These are phyloP conservation scores for Agrostemma githago DNA, from an alignment of 148 eudicot species.

Conservation along the genomic window DNA sequence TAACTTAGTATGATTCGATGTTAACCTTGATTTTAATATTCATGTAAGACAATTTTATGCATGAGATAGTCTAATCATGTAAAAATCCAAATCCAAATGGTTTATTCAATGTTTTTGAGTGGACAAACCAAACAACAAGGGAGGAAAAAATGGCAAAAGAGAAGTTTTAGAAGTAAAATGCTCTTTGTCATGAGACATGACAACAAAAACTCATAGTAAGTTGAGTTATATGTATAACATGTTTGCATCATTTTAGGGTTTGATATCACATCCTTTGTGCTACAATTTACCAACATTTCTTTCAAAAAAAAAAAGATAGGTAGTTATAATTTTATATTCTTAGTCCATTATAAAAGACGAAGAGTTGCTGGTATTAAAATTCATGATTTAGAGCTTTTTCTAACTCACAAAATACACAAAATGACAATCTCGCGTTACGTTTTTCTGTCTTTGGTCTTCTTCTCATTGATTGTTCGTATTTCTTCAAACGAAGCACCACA, in stretches of 20 bases:
- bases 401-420: background rate
- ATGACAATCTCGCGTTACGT: background rate
- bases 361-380: background rate
- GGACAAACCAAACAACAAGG: too few species aligned
- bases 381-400: background rate
- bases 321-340: background rate
- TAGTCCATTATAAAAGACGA: background rate
- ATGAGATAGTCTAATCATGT: too few species aligned
- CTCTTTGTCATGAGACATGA: background rate
- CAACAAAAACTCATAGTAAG: background rate
- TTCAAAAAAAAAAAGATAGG: background rate
- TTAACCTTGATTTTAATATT: too few species aligned
- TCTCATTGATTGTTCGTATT: background rate
- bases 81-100: too few species aligned
- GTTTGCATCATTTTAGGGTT: background rate
- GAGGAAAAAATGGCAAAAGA: too few species aligned
- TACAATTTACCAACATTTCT: constrained; percentile 1
- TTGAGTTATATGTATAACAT: background rate
- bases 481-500: background rate
- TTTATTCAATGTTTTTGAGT: too few species aligned
- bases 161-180: background rate
- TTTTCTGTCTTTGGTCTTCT: background rate
- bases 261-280: background rate
- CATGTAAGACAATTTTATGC: too few species aligned
- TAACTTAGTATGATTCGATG: too few species aligned